Evolutionary conservation across 2,329 filamentous ascomycete genomes (phyloP).

Genomic region (Didymellaceae sp.): DNA sequence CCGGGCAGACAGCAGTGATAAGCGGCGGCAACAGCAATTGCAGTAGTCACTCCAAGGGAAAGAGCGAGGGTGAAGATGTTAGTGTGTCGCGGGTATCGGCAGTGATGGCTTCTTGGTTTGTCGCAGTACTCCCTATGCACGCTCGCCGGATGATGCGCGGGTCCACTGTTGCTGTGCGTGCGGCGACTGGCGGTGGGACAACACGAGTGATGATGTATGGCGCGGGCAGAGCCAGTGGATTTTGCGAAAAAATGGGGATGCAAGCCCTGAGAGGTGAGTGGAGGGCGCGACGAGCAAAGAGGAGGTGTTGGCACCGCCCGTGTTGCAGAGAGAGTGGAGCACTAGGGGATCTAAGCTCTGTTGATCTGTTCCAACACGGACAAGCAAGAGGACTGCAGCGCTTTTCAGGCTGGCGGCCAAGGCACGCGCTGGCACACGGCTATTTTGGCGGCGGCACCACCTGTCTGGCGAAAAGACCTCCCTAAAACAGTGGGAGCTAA

Average conservation of each 20-base stretch:
- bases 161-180: constrained; percentile 19
- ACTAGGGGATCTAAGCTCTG: constrained; percentile 24
- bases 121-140: constrained; percentile 6
- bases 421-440: constrained; percentile 1
- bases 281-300: constrained; percentile 17
- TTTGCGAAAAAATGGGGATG: constrained; percentile 9
- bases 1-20: constrained; percentile 18
- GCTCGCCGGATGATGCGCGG: constrained; percentile 15
- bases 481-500: no score
- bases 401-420: constrained; percentile 20
- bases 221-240: constrained; percentile 15
- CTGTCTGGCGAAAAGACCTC: constrained; percentile 24
- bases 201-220: constrained; percentile 29
- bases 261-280: constrained; percentile 19
- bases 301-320: no score
- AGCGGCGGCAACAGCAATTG: constrained; percentile 8
- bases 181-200: constrained; percentile 23
- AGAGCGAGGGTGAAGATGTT: constrained; percentile 25
- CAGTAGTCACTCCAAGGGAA: constrained; percentile 1
- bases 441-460: constrained; percentile 2
- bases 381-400: constrained; percentile 10
- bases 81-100: constrained; percentile 24
- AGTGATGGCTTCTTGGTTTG: constrained; percentile 9
- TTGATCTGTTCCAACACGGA: constrained; percentile 5
- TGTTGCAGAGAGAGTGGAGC: constrained; percentile 29